Conservation (phyloP, 257 asterid species). For the Solanum phureja region DNA sequence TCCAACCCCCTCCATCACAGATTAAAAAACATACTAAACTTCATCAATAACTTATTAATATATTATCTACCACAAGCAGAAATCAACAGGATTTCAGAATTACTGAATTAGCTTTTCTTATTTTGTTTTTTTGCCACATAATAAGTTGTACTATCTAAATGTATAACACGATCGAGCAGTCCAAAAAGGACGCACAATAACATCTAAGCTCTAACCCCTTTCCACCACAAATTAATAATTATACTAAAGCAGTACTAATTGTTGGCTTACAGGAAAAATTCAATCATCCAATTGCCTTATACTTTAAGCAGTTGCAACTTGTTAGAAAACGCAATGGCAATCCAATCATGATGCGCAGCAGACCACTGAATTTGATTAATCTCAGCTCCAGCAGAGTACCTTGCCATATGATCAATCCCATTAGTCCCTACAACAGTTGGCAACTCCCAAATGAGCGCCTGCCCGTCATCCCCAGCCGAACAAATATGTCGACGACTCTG, state of each 20-base stretch:
- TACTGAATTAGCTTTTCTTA: not conserved
- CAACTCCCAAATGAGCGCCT: slow-evolving; percentile 83
- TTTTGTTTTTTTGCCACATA: not conserved
- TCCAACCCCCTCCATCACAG: not conserved
- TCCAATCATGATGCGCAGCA: slow-evolving; percentile 72
- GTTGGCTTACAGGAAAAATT: not conserved
- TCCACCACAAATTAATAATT: not conserved
- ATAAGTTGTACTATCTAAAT: not conserved
- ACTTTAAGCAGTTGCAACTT: slow-evolving; percentile 84
- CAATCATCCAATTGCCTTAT: slow-evolving; percentile 23
- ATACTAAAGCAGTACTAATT: not conserved
- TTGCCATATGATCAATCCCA: slow-evolving; percentile 80
- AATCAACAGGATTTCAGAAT: not conserved
- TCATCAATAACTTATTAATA: not conserved
- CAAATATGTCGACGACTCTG: slow-evolving; percentile 81
- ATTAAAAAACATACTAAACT: not conserved
- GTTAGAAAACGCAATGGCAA: slow-evolving; percentile 72
- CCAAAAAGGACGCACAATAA: not conserved
- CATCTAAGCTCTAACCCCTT: not conserved
- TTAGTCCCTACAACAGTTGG: slow-evolving; percentile 87
- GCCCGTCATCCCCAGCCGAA: slow-evolving; percentile 89
- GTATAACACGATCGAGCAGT: not conserved
- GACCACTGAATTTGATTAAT: slow-evolving; percentile 97
- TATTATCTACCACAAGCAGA: not conserved
- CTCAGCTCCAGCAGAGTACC: slow-evolving; percentile 64